Evolutionary conservation across 2,329 filamentous ascomycete species (phyloP).

Genomic region (Xenoacremonium recifei): DNA sequence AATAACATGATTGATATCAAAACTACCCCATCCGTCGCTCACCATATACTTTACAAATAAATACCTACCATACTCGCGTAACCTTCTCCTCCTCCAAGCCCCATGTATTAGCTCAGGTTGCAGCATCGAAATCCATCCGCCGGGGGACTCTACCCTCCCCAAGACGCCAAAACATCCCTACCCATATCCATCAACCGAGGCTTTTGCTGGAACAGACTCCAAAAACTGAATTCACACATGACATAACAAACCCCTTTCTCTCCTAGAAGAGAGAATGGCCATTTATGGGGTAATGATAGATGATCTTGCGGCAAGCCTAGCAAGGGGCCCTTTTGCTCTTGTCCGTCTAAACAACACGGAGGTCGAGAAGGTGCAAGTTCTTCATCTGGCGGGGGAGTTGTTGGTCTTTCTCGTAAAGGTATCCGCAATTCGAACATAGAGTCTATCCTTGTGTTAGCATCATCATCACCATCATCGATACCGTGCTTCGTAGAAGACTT

Average conservation of each 20-base stretch:
- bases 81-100: slow-evolving; percentile 11
- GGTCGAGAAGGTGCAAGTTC: slow-evolving; percentile 37
- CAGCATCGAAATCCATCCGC: slow-evolving; percentile 21
- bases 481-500: slow-evolving; percentile 36
- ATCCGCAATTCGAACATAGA: slow-evolving; percentile 90
- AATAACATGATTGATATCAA: no score
- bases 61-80: no score
- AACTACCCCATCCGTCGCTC: no score
- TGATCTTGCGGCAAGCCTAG: slow-evolving; percentile 5
- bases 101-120: no score
- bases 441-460: slow-evolving; percentile 50
- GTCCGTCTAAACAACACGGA: slow-evolving; percentile 29
- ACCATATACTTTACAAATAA: slow-evolving; percentile 6
- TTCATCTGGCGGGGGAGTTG: slow-evolving; percentile 61
- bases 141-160: slow-evolving; percentile 25
- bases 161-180: slow-evolving; percentile 26
- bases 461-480: background rate
- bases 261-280: background rate
- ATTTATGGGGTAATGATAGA: slow-evolving; percentile 5
- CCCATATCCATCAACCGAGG: slow-evolving; percentile 21
- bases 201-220: slow-evolving; percentile 27
- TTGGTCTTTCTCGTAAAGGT: slow-evolving; percentile 83
- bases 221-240: slow-evolving; percentile 16
- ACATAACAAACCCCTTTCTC: background rate
- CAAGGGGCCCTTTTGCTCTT: slow-evolving; percentile 14